phyloP scores from a whole-genome alignment of 2,329 filamentous ascomycete genomes.

The Exophiala sideris region DNA sequence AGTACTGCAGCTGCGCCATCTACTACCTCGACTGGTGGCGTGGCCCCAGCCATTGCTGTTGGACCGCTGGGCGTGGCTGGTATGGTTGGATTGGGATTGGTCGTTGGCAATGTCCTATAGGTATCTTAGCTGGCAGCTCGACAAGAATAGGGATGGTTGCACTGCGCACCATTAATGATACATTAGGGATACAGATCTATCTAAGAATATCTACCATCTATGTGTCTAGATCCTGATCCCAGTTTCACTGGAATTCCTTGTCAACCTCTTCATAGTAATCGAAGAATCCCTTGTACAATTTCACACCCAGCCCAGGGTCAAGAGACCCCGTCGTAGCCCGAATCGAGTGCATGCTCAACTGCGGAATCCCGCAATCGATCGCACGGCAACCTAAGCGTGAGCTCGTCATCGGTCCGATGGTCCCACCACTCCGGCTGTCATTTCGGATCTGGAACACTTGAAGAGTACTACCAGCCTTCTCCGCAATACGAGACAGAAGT shows the following conservation, averaged over 20 bases:
- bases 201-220: neutral
- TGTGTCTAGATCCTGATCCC: neutral
- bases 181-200: no score
- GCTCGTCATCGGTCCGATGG: conserved; percentile 88
- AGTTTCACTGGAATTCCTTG: conserved; percentile 61
- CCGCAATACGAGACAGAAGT: conserved; percentile 73
- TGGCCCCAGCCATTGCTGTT: no score
- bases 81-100: no score
- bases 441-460: conserved; percentile 96
- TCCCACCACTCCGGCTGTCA: conserved; percentile 83
- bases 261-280: conserved; percentile 84
- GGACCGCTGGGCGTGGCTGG: no score
- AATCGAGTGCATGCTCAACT: conserved; percentile 92
- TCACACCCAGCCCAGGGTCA: conserved; percentile 83
- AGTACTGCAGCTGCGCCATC: no score
- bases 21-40: no score
- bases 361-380: conserved; percentile 84
- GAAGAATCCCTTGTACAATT: conserved; percentile 85
- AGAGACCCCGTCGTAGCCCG: conserved; percentile 80
- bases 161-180: no score
- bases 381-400: conserved; percentile 75
- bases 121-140: no score
- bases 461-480: conserved; percentile 66
- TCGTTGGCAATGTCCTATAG: no score
- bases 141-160: no score